Conservation (phyloP, 2,329 filamentous ascomycete genomes). For the Sporothrix euskadiensis region DNA sequence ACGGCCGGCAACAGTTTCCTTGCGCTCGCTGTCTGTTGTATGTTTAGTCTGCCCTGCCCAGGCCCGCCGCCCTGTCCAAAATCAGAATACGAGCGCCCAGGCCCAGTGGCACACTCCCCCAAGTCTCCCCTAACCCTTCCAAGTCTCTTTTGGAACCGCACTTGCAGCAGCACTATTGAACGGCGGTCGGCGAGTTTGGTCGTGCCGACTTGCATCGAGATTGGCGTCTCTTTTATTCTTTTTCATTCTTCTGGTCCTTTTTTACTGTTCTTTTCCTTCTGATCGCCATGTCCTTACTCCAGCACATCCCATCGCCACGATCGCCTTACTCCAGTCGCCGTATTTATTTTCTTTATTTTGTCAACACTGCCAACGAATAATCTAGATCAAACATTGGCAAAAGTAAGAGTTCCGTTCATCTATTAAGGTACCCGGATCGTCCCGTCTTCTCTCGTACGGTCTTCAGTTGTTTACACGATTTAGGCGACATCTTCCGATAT, state of each 20-base stretch:
- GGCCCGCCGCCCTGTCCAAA: neutral
- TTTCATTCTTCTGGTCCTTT: neutral
- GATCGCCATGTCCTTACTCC: neutral
- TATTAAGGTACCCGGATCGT: neutral
- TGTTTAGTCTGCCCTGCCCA: neutral
- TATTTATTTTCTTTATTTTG: neutral
- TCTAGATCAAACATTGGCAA: neutral
- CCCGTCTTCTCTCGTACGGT: neutral
- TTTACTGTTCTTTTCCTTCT: neutral
- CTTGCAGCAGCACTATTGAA: neutral
- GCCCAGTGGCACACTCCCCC: neutral
- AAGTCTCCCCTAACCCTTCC: neutral
- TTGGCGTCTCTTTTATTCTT: neutral
- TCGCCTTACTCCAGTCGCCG: neutral
- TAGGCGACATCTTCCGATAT: neutral
- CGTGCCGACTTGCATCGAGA: neutral
- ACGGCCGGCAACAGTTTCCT: neutral
- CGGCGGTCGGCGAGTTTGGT: constrained; percentile 12
- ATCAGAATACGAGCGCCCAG: constrained; percentile 5
- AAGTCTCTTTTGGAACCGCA: neutral
- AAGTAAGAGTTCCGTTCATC: neutral
- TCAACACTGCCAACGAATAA: neutral
- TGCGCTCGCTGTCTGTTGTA: neutral
- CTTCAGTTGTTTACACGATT: neutral
- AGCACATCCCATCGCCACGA: neutral